Evolutionary conservation across 345 rosid genomes (phyloP).

Genomic region (Hibiscus tridactylites): DNA sequence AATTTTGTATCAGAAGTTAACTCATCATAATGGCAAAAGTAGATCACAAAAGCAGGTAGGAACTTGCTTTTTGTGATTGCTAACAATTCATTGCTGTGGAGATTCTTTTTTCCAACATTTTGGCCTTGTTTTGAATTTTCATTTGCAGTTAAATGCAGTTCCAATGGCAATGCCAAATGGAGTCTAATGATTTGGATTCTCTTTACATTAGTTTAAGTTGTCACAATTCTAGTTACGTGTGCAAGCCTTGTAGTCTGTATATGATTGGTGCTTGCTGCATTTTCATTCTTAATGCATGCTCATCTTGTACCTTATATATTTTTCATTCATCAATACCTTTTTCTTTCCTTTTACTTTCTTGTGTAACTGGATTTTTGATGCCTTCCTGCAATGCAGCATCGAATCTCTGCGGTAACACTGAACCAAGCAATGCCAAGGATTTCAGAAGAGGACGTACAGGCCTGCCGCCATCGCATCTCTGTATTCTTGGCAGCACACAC

Average conservation of each 20-base stretch:
- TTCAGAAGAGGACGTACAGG: constrained; percentile 57
- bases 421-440: constrained; percentile 32
- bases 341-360: background rate
- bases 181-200: background rate
- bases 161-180: background rate
- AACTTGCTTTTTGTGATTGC: background rate
- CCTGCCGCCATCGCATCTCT: constrained; percentile 62
- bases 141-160: background rate
- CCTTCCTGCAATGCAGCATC: background rate
- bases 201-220: background rate
- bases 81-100: background rate
- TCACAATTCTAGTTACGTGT: background rate
- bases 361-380: background rate
- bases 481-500: constrained; percentile 63
- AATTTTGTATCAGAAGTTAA: no score
- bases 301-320: background rate
- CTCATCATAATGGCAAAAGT: no score
- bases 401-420: background rate
- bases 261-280: background rate
- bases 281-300: background rate
- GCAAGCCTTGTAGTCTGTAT: background rate
- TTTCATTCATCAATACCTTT: background rate
- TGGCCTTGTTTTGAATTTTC: background rate
- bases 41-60: no score
- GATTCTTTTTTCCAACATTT: background rate